These are phyloP conservation scores for Aquilaria sinensis DNA, from an alignment of 345 rosid species.

Conservation along the genomic window DNA sequence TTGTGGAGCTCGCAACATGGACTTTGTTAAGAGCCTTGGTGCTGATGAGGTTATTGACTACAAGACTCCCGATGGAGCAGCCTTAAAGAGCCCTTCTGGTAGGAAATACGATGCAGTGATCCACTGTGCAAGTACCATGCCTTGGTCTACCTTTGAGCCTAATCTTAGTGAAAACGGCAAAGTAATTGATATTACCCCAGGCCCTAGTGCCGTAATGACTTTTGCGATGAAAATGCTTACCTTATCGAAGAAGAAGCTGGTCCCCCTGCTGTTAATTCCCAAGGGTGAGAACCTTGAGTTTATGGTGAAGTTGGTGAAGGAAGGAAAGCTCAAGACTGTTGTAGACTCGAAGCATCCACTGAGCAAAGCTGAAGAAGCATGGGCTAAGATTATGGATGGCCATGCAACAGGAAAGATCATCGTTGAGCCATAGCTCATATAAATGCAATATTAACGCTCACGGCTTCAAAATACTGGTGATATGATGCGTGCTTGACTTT, in stretches of 20 bases:
- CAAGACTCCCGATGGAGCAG: constrained; percentile 39
- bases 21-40: constrained; percentile 35
- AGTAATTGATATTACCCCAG: constrained; percentile 52
- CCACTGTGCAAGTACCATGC: constrained; percentile 50
- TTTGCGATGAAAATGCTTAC: constrained; percentile 44
- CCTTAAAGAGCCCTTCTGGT: constrained; percentile 31
- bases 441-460: not conserved
- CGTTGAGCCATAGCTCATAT: constrained; percentile 37
- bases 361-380: constrained; percentile 67
- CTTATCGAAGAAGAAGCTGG: constrained; percentile 54
- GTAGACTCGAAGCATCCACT: constrained; percentile 49
- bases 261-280: constrained; percentile 35
- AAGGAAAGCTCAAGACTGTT: constrained; percentile 56
- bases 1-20: constrained; percentile 42
- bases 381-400: constrained; percentile 61
- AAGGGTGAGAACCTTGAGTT: constrained; percentile 42
- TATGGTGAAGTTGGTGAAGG: constrained; percentile 42
- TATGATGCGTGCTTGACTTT: no score
- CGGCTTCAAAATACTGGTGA: no score
- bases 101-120: constrained; percentile 59
- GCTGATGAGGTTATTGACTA: constrained; percentile 52
- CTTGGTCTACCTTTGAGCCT: constrained; percentile 58
- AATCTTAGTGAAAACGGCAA: constrained; percentile 48
- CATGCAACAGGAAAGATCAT: constrained; percentile 79
- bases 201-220: constrained; percentile 33